A percentile compares a stretch with the other conserved stretches of the same genome.
Evolutionary conservation across 106 monocot species (phyloP).

Genomic region (Apostasia shenzhenica): DNA sequence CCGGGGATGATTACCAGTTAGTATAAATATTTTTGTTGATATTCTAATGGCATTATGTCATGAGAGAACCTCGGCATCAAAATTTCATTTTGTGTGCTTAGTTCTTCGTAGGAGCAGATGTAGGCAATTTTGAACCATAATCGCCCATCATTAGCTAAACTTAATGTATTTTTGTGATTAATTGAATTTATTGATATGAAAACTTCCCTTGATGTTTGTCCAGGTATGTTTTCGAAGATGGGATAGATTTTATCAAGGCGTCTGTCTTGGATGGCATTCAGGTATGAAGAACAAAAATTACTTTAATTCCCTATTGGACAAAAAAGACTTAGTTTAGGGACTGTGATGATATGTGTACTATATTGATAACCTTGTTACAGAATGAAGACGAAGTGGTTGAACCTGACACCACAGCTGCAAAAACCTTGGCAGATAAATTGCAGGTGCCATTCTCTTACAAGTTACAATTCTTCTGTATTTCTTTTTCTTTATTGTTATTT

Average conservation of each 20-base stretch:
- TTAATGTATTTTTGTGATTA: background rate
- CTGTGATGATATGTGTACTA: no score
- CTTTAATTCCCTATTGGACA: background rate
- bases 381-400: slow-evolving; percentile 43
- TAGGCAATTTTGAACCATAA: background rate
- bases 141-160: background rate
- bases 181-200: background rate
- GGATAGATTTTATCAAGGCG: slow-evolving; percentile 81
- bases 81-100: background rate
- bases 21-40: slow-evolving; percentile 10
- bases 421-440: slow-evolving; percentile 49
- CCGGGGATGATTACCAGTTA: slow-evolving; percentile 74
- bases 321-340: no score
- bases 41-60: background rate
- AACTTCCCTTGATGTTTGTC: background rate
- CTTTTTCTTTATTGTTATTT: slow-evolving; percentile 1
- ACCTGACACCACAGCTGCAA: slow-evolving; percentile 35
- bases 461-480: background rate
- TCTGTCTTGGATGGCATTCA: slow-evolving; percentile 71
- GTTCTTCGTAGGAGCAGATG: background rate
- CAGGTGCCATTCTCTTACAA: slow-evolving; percentile 21
- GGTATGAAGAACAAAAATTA: slow-evolving; percentile 20
- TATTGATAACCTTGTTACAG: slow-evolving; percentile 18
- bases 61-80: background rate
- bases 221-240: slow-evolving; percentile 97